These are phyloP conservation scores for Phytophthora hybrid DNA, from an alignment of 352 stramenopile species.

Conservation along the genomic window DNA sequence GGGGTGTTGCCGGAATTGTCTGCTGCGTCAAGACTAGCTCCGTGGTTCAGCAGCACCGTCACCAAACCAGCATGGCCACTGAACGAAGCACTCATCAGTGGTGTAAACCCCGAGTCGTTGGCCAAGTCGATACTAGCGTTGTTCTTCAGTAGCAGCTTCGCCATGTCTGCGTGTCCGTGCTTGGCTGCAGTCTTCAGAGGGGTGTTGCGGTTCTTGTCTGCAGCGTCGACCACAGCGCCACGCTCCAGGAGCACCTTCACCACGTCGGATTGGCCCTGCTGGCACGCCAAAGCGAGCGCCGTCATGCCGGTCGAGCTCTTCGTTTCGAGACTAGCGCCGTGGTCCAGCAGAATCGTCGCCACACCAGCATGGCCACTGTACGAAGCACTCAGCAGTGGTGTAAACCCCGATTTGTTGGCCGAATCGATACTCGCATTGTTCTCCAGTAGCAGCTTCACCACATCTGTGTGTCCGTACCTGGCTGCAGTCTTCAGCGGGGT, in stretches of 20 bases:
- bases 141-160: slow-evolving; percentile 5
- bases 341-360: neutral
- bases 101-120: neutral
- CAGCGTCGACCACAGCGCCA: slow-evolving; percentile 4
- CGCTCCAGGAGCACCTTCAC: slow-evolving; percentile 8
- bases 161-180: neutral
- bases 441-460: slow-evolving; percentile 12
- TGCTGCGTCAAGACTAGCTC: neutral
- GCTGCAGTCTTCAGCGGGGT: slow-evolving; percentile 17
- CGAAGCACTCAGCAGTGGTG: neutral
- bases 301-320: neutral
- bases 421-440: neutral
- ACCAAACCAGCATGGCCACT: neutral
- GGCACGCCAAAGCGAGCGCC: slow-evolving; percentile 7
- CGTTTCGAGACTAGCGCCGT: neutral
- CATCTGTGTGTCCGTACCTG: neutral
- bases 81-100: neutral
- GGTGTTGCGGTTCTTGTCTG: slow-evolving; percentile 10
- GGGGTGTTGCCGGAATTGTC: neutral
- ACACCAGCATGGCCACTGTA: neutral
- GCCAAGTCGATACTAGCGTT: neutral
- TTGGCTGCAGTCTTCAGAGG: slow-evolving; percentile 15
- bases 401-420: neutral
- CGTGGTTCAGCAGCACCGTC: neutral
- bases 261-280: neutral